Percentiles rank a stretch among this genome's conserved stretches.
Conservation (phyloP, 1,284 basidiomycete species). For the Sporisorium graminicola region DNA sequence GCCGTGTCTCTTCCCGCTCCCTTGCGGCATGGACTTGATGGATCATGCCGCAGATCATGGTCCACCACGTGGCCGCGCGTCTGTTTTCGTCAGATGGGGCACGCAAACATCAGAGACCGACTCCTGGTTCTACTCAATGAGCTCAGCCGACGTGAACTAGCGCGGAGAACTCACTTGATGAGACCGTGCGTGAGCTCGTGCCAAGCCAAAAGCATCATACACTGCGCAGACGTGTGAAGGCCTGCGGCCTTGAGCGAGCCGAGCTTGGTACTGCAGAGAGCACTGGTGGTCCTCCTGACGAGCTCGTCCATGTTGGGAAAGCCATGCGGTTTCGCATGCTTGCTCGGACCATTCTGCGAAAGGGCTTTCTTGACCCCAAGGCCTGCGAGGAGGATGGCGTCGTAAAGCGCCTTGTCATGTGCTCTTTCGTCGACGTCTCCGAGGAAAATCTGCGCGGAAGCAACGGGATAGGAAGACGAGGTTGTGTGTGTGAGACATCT, state of each 20-base stretch:
- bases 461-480: background rate
- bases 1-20: background rate
- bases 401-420: conserved; percentile 14
- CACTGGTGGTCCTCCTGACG: background rate
- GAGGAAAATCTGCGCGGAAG: conserved; percentile 10
- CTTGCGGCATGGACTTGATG: conserved; percentile 5
- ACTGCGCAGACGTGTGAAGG: conserved; percentile 21
- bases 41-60: conserved; percentile 10
- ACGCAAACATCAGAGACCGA: background rate
- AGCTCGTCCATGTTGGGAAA: conserved; percentile 10
- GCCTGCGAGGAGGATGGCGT: conserved; percentile 23
- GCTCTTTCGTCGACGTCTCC: background rate
- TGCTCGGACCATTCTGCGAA: background rate
- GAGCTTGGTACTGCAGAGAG: conserved; percentile 9
- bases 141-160: background rate
- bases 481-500: background rate
- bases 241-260: conserved; percentile 5
- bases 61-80: conserved; percentile 34
- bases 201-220: conserved; percentile 45
- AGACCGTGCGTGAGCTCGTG: conserved; percentile 30
- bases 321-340: background rate
- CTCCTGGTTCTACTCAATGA: too few species aligned
- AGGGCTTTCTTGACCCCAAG: conserved; percentile 5
- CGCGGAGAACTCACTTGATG: conserved; percentile 16
- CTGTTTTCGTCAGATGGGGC: conserved; percentile 1